Conservation (phyloP, 2,329 filamentous ascomycete species). For the Gnomoniopsis sp. region DNA sequence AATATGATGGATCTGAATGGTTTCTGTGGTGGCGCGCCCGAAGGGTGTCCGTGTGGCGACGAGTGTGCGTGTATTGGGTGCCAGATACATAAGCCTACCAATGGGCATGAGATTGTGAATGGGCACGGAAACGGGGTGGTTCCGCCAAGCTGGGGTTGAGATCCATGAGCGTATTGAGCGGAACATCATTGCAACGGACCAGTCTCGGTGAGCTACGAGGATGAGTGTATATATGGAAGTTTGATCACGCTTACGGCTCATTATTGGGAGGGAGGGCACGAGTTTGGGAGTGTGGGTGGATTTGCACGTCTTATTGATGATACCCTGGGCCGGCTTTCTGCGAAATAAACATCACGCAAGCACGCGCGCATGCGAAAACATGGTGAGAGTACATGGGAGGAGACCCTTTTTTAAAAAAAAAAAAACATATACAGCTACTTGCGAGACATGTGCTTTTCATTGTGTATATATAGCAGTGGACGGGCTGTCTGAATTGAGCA, state of each 20-base stretch:
- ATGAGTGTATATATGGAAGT: not conserved
- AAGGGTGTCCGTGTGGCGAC: constrained; percentile 53
- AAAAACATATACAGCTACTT: too few species aligned
- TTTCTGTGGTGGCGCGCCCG: constrained; percentile 13
- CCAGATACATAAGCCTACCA: constrained; percentile 42
- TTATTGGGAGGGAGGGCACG: not conserved
- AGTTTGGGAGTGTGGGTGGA: constrained; percentile 2
- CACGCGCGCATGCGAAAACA: not conserved
- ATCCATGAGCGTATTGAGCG: not conserved
- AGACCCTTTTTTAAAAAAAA: not conserved
- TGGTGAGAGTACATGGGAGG: not conserved
- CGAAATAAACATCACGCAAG: not conserved
- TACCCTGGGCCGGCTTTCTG: constrained; percentile 11
- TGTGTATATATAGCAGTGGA: too few species aligned
- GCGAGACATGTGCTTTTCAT: too few species aligned
- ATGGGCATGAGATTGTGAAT: constrained; percentile 17
- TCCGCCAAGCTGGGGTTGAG: not conserved
- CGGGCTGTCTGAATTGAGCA: too few species aligned
- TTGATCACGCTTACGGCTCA: not conserved
- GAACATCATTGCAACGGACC: too few species aligned
- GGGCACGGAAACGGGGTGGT: not conserved
- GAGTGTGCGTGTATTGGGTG: constrained; percentile 58
- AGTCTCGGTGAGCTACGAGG: not conserved
- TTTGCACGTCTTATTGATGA: constrained; percentile 12
- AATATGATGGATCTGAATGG: constrained; percentile 13